Evolutionary conservation across 2,329 filamentous ascomycete species (phyloP).

Genomic region (Sporothrix schenckii): DNA sequence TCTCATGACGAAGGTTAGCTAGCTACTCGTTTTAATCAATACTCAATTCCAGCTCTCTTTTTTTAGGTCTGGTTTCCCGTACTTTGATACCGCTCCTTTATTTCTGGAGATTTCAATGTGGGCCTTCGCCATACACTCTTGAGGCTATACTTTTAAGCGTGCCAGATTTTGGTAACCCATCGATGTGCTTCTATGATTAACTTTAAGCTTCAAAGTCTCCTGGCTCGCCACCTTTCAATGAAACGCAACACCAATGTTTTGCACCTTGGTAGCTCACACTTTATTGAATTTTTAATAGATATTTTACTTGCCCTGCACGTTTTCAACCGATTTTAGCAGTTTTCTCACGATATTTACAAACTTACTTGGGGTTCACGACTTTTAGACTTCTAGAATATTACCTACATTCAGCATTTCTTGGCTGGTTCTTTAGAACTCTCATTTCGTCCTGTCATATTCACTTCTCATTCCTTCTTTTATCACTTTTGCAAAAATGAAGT

Average conservation of each 20-base stretch:
- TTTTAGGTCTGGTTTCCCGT: conserved; percentile 2
- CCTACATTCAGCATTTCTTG: neutral
- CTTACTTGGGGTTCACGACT: no score
- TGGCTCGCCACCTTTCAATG: conserved; percentile 8
- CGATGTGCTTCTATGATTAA: neutral
- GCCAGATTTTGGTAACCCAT: neutral
- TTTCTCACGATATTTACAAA: neutral
- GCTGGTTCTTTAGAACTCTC: neutral
- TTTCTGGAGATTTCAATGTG: neutral
- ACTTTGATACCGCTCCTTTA: neutral
- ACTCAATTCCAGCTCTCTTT: neutral
- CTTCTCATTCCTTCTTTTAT: neutral
- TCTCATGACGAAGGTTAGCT: neutral
- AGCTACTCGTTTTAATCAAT: conserved; percentile 16
- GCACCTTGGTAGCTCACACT: neutral
- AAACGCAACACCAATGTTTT: neutral
- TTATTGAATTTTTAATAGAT: neutral
- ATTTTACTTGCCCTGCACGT: no score
- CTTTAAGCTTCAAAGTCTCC: neutral
- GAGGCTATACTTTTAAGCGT: neutral
- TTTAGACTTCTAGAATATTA: neutral
- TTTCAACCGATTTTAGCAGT: no score
- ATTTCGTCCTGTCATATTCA: neutral
- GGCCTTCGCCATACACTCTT: neutral
- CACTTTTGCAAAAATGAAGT: conserved; percentile 50